Conservation (phyloP, 2,329 filamentous ascomycete species). For the Microascus cirrosus region DNA sequence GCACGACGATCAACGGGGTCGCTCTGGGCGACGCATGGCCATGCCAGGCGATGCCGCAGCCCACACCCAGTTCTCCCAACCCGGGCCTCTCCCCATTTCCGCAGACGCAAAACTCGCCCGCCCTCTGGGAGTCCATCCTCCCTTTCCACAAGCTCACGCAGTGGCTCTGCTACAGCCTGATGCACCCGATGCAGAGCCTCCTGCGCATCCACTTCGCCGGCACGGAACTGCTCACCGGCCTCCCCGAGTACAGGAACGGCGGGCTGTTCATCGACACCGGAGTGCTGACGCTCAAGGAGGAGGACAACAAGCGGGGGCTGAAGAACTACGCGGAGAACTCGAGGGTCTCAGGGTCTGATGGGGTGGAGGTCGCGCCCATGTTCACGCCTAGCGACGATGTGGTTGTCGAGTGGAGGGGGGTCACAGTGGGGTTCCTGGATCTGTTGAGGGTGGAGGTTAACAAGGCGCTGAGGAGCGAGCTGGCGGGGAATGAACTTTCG, state of each 20-base stretch:
- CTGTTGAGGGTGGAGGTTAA: slow-evolving; percentile 38
- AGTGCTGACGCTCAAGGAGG: slow-evolving; percentile 62
- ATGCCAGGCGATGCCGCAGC: slow-evolving; percentile 66
- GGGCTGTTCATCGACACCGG: slow-evolving; percentile 80
- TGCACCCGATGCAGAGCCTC: slow-evolving; percentile 78
- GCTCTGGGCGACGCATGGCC: slow-evolving; percentile 92
- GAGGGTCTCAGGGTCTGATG: slow-evolving; percentile 56
- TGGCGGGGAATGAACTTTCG: slow-evolving; percentile 62
- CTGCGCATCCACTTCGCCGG: slow-evolving; percentile 74
- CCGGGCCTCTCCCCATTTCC: slow-evolving; percentile 41
- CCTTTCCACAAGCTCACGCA: slow-evolving; percentile 93
- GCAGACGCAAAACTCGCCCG: slow-evolving; percentile 33
- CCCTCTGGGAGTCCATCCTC: slow-evolving; percentile 66
- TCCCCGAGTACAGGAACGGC: slow-evolving; percentile 89
- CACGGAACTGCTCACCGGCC: slow-evolving; percentile 69
- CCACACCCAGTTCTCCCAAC: slow-evolving; percentile 24
- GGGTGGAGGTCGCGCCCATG: slow-evolving; percentile 42
- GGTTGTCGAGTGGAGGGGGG: slow-evolving; percentile 55
- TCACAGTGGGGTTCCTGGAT: slow-evolving; percentile 51
- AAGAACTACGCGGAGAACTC: slow-evolving; percentile 54
- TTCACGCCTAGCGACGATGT: slow-evolving; percentile 50
- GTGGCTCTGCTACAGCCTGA: slow-evolving; percentile 89
- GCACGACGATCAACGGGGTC: slow-evolving; percentile 77
- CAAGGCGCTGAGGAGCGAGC: slow-evolving; percentile 50
- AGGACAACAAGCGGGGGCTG: slow-evolving; percentile 60